Evolutionary conservation across 352 stramenopile genomes (phyloP), one percentile per base, ranked within the genome.

Genomic region (Phytopythium chamaehyphon): DNA sequence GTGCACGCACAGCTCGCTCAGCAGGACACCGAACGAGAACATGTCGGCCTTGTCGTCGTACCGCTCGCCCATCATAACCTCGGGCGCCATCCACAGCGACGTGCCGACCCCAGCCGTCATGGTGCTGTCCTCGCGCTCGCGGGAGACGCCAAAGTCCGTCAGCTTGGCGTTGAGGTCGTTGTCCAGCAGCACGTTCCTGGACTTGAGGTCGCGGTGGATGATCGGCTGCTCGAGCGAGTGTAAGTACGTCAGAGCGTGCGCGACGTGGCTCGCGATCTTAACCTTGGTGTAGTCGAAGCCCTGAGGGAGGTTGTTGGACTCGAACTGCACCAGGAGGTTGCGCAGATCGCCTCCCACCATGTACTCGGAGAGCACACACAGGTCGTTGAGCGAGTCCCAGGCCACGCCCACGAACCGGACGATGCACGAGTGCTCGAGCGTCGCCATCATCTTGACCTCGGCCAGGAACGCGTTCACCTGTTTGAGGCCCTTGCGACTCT

Each of bases 151-250:
- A 60, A 85, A 85, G 52, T 85, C 73, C 10, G 71, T 83, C 16
- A 84, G 48, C 40, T 80, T 84, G n/a, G 70, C 64, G 15, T 43
- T 15, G 6, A 43, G 38, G 4, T 22, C 38, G 15, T 4, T 6
- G 47, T 88, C 73, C 54, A 90, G 47, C 51, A 90, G 55, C 54
- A 90, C 79, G 66, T 90, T 90, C 59, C 86, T 87, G 9, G 76
- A 86, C 55, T 90, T 90, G 31, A 90, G 59, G 51, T 90, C 79
- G 23, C 79, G 79, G 49, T 92, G 82, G 60, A 92, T 88, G n/a
- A 92, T 18, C 6, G 38, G 38, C 38, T 43, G 38, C 28, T 33
- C 28, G 6, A 43, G 38, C 38, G 38, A 22, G 38, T 43, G 38
- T 12, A 43, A 22, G 18, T 43, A 43, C 38, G 38, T 43, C 5